Conservation (phyloP, 176 grass and related monocot species). For the Areca catechu region DNA sequence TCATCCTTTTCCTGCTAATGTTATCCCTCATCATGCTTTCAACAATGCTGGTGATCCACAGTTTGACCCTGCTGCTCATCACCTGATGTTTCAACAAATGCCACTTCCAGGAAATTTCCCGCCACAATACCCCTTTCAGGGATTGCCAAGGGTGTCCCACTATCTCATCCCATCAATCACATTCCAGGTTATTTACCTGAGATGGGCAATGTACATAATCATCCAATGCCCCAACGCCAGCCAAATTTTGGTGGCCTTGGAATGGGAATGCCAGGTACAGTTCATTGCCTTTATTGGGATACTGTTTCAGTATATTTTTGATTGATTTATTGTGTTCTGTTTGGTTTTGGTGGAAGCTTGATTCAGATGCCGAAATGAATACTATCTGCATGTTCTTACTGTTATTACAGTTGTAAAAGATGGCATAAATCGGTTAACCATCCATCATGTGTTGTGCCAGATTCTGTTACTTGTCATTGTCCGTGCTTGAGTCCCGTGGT, state of each 20-base stretch:
- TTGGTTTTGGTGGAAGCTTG: not conserved
- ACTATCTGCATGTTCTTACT: too few species aligned
- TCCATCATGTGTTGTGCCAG: too few species aligned
- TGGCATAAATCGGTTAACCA: too few species aligned
- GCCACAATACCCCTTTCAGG: conserved; percentile 29
- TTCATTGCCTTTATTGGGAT: conserved; percentile 2
- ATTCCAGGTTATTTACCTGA: conserved; percentile 57
- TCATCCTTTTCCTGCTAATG: conserved; percentile 45
- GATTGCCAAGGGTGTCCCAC: conserved; percentile 54
- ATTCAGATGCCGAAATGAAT: too few species aligned
- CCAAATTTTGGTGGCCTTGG: conserved; percentile 61
- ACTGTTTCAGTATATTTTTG: conserved; percentile 4
- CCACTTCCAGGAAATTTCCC: conserved; percentile 44
- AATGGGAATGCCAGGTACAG: conserved; percentile 59
- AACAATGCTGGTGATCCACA: conserved; percentile 31
- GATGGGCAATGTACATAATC: conserved; percentile 67
- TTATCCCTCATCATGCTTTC: conserved; percentile 40
- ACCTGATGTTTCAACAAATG: conserved; percentile 61
- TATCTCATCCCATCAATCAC: conserved; percentile 58
- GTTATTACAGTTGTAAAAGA: too few species aligned
- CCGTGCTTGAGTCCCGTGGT: too few species aligned
- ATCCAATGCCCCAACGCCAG: conserved; percentile 56
- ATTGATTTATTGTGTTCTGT: not conserved
- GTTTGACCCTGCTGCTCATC: conserved; percentile 54
- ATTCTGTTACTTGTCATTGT: too few species aligned